These are phyloP conservation scores for Fusarium musae DNA, from an alignment of 2,329 filamentous ascomycete species.

Conservation along the genomic window DNA sequence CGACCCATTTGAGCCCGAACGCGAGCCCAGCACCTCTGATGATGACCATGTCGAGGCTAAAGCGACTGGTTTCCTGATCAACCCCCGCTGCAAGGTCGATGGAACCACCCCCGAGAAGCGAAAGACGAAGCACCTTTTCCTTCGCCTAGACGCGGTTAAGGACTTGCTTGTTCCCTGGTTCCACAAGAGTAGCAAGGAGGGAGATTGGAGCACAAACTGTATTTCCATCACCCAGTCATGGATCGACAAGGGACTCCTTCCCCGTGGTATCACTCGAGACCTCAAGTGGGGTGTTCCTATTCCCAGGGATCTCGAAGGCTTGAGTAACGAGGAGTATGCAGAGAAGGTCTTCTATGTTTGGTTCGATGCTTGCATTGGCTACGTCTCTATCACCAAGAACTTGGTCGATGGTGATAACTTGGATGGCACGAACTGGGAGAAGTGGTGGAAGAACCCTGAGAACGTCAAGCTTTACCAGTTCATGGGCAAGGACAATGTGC, in stretches of 20 bases:
- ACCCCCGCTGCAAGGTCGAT: constrained; percentile 92
- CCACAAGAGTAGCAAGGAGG: constrained; percentile 76
- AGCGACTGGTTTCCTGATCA: constrained; percentile 69
- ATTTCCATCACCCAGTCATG: constrained; percentile 81
- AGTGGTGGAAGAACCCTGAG: constrained; percentile 93
- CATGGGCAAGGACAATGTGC: constrained; percentile 81
- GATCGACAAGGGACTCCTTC: constrained; percentile 85
- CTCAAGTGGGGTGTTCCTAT: constrained; percentile 85
- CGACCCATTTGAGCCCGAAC: constrained; percentile 71
- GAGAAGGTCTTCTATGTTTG: constrained; percentile 88
- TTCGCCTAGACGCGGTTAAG: constrained; percentile 87
- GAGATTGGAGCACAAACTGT: constrained; percentile 80
- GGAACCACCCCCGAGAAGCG: constrained; percentile 81
- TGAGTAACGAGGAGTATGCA: constrained; percentile 65
- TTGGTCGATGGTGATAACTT: constrained; percentile 72
- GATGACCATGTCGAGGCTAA: constrained; percentile 50
- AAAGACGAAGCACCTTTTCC: constrained; percentile 89
- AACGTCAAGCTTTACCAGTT: constrained; percentile 93
- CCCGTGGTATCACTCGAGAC: constrained; percentile 90
- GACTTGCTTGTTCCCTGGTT: constrained; percentile 82
- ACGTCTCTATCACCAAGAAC: constrained; percentile 92
- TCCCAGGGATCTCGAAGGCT: constrained; percentile 56
- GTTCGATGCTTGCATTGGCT: constrained; percentile 94
- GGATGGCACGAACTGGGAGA: constrained; percentile 78
- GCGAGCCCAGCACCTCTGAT: constrained; percentile 49